These are phyloP conservation scores for Boletus insuetus DNA, from an alignment of 768 basidiomycete species.

Conservation along the genomic window DNA sequence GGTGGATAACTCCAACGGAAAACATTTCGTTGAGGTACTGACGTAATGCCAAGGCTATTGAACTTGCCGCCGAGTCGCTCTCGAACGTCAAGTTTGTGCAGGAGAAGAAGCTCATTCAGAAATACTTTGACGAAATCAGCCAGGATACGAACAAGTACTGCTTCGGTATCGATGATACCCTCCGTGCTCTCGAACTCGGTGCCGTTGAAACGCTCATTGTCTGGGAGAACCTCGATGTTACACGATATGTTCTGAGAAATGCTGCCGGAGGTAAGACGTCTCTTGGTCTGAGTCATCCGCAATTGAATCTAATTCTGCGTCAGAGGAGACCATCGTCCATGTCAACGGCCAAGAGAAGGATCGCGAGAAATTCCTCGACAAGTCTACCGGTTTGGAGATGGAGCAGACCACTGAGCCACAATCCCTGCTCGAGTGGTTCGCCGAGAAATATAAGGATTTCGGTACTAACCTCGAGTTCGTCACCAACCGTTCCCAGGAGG, in stretches of 20 bases:
- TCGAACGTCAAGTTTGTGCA: conserved; percentile 99
- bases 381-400: conserved; percentile 95
- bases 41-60: conserved; percentile 69
- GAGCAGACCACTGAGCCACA: conserved; percentile 81
- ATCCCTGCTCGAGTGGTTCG: conserved; percentile 94
- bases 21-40: background rate
- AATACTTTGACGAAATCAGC: conserved; percentile 99
- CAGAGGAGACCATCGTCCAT: conserved; percentile 84
- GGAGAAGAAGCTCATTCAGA: conserved; percentile 96
- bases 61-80: conserved; percentile 92
- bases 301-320: conserved; percentile 1
- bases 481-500: conserved; percentile 95
- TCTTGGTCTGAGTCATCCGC: background rate
- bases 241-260: conserved; percentile 84
- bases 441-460: conserved; percentile 98
- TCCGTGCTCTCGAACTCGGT: conserved; percentile 94
- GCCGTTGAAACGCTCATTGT: conserved; percentile 97
- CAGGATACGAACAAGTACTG: conserved; percentile 96
- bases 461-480: conserved; percentile 95
- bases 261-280: conserved; percentile 74
- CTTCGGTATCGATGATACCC: conserved; percentile 95
- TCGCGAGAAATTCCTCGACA: conserved; percentile 92
- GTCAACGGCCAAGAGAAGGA: conserved; percentile 87
- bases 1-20: conserved; percentile 39
- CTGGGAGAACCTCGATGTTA: conserved; percentile 96